phyloP scores from a whole-genome alignment of 1,284 basidiomycete species.

The Cutaneotrichosporon daszewskae region DNA sequence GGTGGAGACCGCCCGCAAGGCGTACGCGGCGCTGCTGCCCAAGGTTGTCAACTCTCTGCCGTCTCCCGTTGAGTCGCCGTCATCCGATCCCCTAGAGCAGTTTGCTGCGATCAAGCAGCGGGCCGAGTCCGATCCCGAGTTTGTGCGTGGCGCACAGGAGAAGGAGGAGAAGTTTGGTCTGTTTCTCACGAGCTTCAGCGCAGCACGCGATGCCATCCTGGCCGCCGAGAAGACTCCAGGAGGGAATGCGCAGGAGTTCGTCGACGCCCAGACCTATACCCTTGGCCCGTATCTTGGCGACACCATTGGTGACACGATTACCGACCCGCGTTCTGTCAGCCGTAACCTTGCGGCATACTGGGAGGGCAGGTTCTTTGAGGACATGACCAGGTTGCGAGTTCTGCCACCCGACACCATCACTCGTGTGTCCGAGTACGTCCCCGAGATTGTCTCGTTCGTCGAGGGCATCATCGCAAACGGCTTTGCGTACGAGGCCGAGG shows the following conservation, averaged over 20 bases:
- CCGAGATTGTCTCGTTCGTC: constrained; percentile 88
- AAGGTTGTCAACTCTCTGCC: constrained; percentile 57
- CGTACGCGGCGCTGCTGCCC: constrained; percentile 55
- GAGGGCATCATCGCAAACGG: constrained; percentile 81
- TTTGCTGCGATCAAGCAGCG: constrained; percentile 49
- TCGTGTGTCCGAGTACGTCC: constrained; percentile 94
- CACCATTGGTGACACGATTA: constrained; percentile 73
- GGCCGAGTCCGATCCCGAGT: constrained; percentile 49
- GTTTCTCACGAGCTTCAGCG: constrained; percentile 68
- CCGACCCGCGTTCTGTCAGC: constrained; percentile 75
- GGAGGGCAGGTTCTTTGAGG: constrained; percentile 85
- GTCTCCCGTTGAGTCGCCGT: constrained; percentile 56
- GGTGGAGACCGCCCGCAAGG: constrained; percentile 30
- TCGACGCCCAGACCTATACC: constrained; percentile 69
- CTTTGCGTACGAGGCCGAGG: constrained; percentile 81
- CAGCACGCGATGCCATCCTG: constrained; percentile 43
- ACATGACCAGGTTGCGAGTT: constrained; percentile 84
- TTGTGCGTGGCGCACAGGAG: constrained; percentile 64
- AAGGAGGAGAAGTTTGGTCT: constrained; percentile 87
- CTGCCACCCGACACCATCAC: constrained; percentile 86
- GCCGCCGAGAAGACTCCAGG: constrained; percentile 39
- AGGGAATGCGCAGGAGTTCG: constrained; percentile 52
- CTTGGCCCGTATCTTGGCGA: constrained; percentile 68
- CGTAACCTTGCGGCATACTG: constrained; percentile 79
- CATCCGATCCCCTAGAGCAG: constrained; percentile 56